Conservation (phyloP, 352 stramenopile species). For the Globisporangium camurandrum region DNA sequence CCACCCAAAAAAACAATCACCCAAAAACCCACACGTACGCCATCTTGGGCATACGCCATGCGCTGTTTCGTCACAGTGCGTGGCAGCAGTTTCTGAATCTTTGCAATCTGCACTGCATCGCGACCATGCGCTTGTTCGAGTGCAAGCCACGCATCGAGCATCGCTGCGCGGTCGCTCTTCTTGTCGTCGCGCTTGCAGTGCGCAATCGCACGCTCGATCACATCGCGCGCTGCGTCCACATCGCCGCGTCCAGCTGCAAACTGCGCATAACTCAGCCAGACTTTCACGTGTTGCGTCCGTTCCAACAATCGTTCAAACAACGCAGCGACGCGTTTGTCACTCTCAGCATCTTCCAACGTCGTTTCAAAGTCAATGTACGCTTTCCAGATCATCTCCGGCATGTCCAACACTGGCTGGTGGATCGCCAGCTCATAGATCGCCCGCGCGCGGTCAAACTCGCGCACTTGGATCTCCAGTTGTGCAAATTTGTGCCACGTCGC, state of each 20-base stretch:
- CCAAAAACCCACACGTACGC: no score
- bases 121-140: slow-evolving; percentile 87
- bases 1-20: no score
- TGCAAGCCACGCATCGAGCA: slow-evolving; percentile 95
- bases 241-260: slow-evolving; percentile 64
- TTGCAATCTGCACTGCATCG: slow-evolving; percentile 53
- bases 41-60: slow-evolving; percentile 89
- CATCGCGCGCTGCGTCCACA: slow-evolving; percentile 70
- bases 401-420: slow-evolving; percentile 93
- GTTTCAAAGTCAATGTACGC: slow-evolving; percentile 99
- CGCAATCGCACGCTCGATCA: slow-evolving; percentile 89
- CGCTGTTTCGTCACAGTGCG: slow-evolving; percentile 95
- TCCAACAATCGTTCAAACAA: slow-evolving; percentile 97
- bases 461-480: slow-evolving; percentile 93
- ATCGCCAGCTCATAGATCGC: slow-evolving; percentile 97
- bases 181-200: slow-evolving; percentile 88
- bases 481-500: slow-evolving; percentile 94
- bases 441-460: slow-evolving; percentile 89
- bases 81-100: slow-evolving; percentile 91
- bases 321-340: slow-evolving; percentile 84
- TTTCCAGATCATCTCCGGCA: slow-evolving; percentile 99
- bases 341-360: slow-evolving; percentile 47
- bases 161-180: slow-evolving; percentile 94
- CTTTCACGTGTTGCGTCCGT: slow-evolving; percentile 96
- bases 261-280: slow-evolving; percentile 90